Conservation (phyloP, 2,329 filamentous ascomycete genomes). For the Chrysosporium queenslandicum region DNA sequence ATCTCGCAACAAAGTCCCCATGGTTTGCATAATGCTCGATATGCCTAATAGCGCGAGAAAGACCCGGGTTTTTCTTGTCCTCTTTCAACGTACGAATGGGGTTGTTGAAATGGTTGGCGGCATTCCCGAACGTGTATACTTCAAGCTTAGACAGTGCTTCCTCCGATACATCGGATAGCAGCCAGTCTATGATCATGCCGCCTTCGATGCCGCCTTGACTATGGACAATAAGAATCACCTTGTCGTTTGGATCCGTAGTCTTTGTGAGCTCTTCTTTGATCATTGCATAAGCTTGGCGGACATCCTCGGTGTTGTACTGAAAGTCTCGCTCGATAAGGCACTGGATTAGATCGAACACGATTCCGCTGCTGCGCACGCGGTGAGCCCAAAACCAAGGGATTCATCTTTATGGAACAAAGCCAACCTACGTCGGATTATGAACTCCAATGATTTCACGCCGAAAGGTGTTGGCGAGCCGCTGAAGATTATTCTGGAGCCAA, state of each 20-base stretch:
- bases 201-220: conserved; percentile 7
- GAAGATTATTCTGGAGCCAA: conserved; percentile 10
- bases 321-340: conserved; percentile 8
- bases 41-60: conserved; percentile 1
- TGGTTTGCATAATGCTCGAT: conserved; percentile 10
- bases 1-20: conserved; percentile 6
- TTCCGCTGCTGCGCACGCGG: not conserved
- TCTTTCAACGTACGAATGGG: not conserved
- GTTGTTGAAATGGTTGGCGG: conserved; percentile 8
- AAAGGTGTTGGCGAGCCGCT: conserved; percentile 5
- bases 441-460: conserved; percentile 6
- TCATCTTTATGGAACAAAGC: not conserved
- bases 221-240: conserved; percentile 8
- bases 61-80: not conserved
- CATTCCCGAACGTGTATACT: conserved; percentile 9
- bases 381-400: not conserved
- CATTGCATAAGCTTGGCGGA: conserved; percentile 7
- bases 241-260: not conserved
- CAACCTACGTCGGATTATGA: conserved; percentile 10
- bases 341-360: conserved; percentile 8
- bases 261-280: conserved; percentile 2
- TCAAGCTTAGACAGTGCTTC: conserved; percentile 3
- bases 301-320: conserved; percentile 1
- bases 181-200: conserved; percentile 6
- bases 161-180: conserved; percentile 1